Percentiles rank a stretch among this genome's conserved stretches.
These are phyloP conservation scores for Hibiscus syriacus DNA, from an alignment of 345 rosid species.

Conservation along the genomic window DNA sequence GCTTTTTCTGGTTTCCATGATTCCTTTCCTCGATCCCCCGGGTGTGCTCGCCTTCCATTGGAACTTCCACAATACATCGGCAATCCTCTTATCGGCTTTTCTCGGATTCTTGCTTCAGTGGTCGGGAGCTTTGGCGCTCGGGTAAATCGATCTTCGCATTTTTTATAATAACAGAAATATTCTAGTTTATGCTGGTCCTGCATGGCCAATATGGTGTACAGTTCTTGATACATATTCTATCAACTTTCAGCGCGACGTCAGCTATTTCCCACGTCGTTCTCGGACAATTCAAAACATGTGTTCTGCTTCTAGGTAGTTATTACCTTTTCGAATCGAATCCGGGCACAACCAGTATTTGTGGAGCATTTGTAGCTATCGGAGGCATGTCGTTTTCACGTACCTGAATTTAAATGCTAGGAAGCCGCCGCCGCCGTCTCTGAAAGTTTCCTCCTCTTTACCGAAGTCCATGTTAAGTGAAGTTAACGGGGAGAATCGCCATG, in stretches of 20 bases:
- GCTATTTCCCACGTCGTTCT: slow-evolving; percentile 66
- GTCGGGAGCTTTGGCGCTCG: slow-evolving; percentile 97
- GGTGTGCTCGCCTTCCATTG: slow-evolving; percentile 71
- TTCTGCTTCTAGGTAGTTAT: slow-evolving; percentile 56
- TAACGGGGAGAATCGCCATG: slow-evolving; percentile 27
- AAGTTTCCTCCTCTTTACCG: slow-evolving; percentile 18
- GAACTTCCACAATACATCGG: slow-evolving; percentile 49
- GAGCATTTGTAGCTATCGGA: slow-evolving; percentile 58
- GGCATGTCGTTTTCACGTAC: slow-evolving; percentile 62
- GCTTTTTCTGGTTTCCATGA: slow-evolving; percentile 66
- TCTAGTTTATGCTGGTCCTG: not conserved
- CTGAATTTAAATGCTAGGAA: slow-evolving; percentile 35
- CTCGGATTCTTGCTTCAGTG: slow-evolving; percentile 97
- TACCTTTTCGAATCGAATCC: slow-evolving; percentile 60
- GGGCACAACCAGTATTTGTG: slow-evolving; percentile 47
- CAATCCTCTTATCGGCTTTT: slow-evolving; percentile 66
- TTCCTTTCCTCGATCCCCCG: slow-evolving; percentile 89
- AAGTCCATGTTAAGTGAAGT: slow-evolving; percentile 48
- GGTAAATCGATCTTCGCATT: slow-evolving; percentile 31
- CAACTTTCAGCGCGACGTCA: slow-evolving; percentile 55
- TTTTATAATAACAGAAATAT: not conserved
- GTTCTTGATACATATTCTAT: not conserved
- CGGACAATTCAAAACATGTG: slow-evolving; percentile 76
- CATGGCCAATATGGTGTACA: not conserved
- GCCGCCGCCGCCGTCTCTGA: slow-evolving; percentile 16